A percentile compares a stretch with the other conserved stretches of the same genome.
These are phyloP conservation scores for Isoetes taiwanensis DNA, from an alignment of 75 land plant species.

Conservation along the genomic window DNA sequence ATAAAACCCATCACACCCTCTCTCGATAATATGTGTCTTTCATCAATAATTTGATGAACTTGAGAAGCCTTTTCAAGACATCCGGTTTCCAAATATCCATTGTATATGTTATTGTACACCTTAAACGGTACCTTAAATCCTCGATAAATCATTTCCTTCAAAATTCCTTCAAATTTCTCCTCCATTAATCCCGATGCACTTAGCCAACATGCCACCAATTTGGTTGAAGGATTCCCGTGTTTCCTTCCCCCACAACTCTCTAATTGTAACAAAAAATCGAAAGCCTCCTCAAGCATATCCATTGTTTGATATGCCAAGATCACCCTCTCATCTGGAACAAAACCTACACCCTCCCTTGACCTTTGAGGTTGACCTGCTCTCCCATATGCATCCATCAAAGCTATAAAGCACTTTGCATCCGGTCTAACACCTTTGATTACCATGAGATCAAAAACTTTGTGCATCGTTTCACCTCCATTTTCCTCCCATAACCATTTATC, in stretches of 20 bases:
- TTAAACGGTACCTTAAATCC: too few relatives aligned
- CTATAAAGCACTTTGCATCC: conserved; percentile 43
- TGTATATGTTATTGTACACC: too few relatives aligned
- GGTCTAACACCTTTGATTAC: conserved; percentile 54
- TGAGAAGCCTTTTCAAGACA: too few relatives aligned
- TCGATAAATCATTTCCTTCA: conserved; percentile 63
- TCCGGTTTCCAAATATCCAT: too few relatives aligned
- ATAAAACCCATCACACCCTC: too few relatives aligned
- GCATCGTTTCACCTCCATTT: conserved; percentile 49
- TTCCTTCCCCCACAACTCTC: conserved; percentile 47
- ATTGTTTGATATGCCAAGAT: conserved; percentile 53
- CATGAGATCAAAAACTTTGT: conserved; percentile 74
- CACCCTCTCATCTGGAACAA: conserved; percentile 60
- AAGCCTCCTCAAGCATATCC: conserved; percentile 37
- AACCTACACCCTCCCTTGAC: conserved; percentile 29
- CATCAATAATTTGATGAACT: too few relatives aligned
- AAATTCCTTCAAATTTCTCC: conserved; percentile 45
- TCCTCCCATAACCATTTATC: conserved; percentile 49
- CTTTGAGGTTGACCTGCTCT: conserved; percentile 36
- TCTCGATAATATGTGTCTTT: too few relatives aligned
- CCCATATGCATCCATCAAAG: conserved; percentile 67
- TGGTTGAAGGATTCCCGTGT: conserved; percentile 37
- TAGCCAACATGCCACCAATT: conserved; percentile 41
- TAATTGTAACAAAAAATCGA: conserved; percentile 38
- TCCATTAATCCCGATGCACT: conserved; percentile 42